Conservation (phyloP, 805 yeast species). For the Ogataea sp. region DNA sequence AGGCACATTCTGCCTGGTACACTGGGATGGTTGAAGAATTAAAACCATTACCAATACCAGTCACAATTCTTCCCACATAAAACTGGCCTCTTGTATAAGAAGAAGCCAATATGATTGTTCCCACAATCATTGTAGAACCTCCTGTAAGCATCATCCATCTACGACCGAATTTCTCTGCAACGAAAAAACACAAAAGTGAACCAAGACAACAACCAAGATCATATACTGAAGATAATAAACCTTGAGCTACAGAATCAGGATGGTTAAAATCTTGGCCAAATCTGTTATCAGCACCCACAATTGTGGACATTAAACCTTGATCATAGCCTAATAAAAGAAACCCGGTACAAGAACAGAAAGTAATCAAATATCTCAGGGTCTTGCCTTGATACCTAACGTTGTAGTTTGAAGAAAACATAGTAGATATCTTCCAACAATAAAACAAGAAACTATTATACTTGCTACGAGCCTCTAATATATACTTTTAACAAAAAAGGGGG, state of each 20-base stretch:
- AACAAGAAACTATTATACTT: no score
- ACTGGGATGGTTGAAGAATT: constrained; percentile 74
- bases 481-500: no score
- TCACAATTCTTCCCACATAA: constrained; percentile 61
- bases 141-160: constrained; percentile 54
- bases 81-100: constrained; percentile 61
- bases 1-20: constrained; percentile 72
- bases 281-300: constrained; percentile 55
- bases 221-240: constrained; percentile 63
- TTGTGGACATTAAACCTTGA: constrained; percentile 70
- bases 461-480: no score
- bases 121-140: constrained; percentile 45
- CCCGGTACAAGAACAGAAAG: constrained; percentile 56
- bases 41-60: constrained; percentile 72
- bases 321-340: constrained; percentile 70
- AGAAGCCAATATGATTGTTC: constrained; percentile 49
- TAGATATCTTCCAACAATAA: no score
- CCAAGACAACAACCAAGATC: constrained; percentile 73
- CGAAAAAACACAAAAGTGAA: constrained; percentile 50
- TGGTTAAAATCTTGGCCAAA: constrained; percentile 33
- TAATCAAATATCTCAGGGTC: constrained; percentile 36
- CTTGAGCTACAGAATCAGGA: constrained; percentile 56
- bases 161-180: constrained; percentile 62
- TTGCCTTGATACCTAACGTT: constrained; percentile 37
- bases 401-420: no score